Percentiles rank a stretch among this genome's conserved stretches.
Conservation (phyloP, 1,139 yeast species). For the Taphrina wiesneri region DNA sequence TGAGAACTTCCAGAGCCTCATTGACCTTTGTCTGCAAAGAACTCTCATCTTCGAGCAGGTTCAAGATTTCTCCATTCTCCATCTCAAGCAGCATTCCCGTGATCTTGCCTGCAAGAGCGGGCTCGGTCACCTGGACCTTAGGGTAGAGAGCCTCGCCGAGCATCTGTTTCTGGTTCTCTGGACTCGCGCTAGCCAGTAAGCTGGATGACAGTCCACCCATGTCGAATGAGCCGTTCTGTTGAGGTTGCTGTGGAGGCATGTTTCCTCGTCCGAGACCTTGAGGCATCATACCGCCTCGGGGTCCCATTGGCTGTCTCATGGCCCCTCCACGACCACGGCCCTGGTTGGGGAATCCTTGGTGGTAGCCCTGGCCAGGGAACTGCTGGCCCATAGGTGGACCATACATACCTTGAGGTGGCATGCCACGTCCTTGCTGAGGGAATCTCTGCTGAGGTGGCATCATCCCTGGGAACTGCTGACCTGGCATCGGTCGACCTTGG, state of each 20-base stretch:
- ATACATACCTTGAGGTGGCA: conserved; percentile 46
- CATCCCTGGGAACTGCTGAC: conserved; percentile 87
- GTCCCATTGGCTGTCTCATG: conserved; percentile 30
- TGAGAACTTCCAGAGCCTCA: conserved; percentile 92
- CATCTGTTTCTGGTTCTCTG: conserved; percentile 93
- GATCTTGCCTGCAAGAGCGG: conserved; percentile 97
- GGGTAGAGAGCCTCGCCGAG: conserved; percentile 98
- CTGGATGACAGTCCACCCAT: conserved; percentile 29
- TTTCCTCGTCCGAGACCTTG: conserved; percentile 28
- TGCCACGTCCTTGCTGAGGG: conserved; percentile 30
- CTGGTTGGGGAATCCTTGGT: conserved; percentile 31
- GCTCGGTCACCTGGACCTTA: conserved; percentile 86
- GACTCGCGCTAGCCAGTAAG: conserved; percentile 48
- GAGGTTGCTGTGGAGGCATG: conserved; percentile 57
- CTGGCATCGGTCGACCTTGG: conserved; percentile 58
- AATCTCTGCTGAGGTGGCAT: conserved; percentile 55
- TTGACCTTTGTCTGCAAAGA: conserved; percentile 88
- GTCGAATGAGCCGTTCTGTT: conserved; percentile 62
- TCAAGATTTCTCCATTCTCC: conserved; percentile 87
- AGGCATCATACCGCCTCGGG: conserved; percentile 51
- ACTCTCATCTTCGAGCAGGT: conserved; percentile 79
- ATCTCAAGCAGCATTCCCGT: conserved; percentile 98
- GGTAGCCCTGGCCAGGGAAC: conserved; percentile 42
- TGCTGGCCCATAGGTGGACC: conserved; percentile 67
- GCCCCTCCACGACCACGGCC: conserved; percentile 33